Evolutionary conservation across 2,329 filamentous ascomycete genomes (phyloP), one percentile per base, ranked within the genome.

Genomic region (Botrytis fragariae): DNA sequence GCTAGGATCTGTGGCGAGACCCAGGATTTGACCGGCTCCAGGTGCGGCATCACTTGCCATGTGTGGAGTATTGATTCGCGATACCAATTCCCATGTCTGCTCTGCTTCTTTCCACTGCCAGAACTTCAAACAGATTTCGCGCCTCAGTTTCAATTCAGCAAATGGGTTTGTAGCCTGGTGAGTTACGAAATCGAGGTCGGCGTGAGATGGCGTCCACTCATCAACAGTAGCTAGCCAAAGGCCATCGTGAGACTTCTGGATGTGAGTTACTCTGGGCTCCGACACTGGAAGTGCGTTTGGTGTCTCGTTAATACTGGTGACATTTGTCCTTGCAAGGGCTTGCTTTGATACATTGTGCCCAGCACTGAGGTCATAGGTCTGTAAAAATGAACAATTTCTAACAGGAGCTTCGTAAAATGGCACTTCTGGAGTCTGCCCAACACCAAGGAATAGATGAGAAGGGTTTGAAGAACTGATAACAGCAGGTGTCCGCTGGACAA

Each of bases 151-250:
- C 44, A 84, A 82, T 73, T 88, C 86, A 69, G 83, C 86, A 76
- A 83, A 84, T 75, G 79, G 82, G 70, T 82, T 80, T n/a, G 80
- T 82, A 59, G 82, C 83, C 32, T 85, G 80, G 75, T 87, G 83
- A 70, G 85, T 84, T 14, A 92, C 81, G 72, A 87, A 87, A 57
- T 88, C 86, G 22, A 93, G 83, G 79, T 98, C 94, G 74, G 88
- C 85, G 20, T 84, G 83, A 16, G 93, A 89, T 1, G 94, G 94
- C 69, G 88, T 87, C 96, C 96, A 99, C 79, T 95, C 93, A 80
- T 99, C 96, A 1, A 97, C 88, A 1, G 94, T 98, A 7, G 92
- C 95, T 73, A 99, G 87, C 95, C 95, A 98, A 76, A 90, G 87
- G 29, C 95, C 95, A 79, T 98, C 92, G 68, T 87, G 85, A 61